These are phyloP conservation scores for Aureobasidium sp. DNA, from an alignment of 2,329 filamentous ascomycete species.

Conservation along the genomic window DNA sequence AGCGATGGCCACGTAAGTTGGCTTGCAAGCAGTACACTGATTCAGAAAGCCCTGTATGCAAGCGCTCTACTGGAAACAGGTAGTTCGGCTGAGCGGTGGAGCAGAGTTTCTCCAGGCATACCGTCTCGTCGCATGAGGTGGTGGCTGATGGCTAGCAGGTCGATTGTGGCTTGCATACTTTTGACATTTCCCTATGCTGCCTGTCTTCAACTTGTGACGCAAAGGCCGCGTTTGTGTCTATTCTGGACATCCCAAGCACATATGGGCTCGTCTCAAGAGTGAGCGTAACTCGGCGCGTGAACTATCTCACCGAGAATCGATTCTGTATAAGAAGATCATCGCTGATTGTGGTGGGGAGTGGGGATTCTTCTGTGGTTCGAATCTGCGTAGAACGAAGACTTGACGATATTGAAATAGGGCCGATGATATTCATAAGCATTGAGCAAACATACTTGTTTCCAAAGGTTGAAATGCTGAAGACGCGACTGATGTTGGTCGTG, in stretches of 20 bases:
- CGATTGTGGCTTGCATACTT: neutral
- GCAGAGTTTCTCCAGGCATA: neutral
- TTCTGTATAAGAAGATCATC: neutral
- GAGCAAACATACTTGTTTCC: neutral
- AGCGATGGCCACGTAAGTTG: neutral
- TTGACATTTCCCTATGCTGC: neutral
- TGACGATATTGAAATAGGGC: neutral
- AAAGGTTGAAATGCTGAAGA: neutral
- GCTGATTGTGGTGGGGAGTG: neutral
- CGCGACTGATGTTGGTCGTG: neutral
- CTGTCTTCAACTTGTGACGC: neutral
- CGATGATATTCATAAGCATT: too few species aligned
- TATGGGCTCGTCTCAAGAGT: neutral
- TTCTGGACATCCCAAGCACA: neutral
- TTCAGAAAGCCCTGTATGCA: neutral
- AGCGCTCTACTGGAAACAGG: neutral
- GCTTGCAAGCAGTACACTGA: neutral
- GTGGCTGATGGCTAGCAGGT: neutral
- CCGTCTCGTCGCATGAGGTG: neutral
- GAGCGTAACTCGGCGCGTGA: neutral
- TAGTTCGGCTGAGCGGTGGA: neutral
- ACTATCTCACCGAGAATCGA: neutral
- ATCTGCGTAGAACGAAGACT: neutral
- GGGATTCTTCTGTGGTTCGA: neutral
- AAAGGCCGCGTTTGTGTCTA: neutral